Evolutionary conservation across 1,284 basidiomycete genomes (phyloP).

Genomic region (Ustilago tritici): DNA sequence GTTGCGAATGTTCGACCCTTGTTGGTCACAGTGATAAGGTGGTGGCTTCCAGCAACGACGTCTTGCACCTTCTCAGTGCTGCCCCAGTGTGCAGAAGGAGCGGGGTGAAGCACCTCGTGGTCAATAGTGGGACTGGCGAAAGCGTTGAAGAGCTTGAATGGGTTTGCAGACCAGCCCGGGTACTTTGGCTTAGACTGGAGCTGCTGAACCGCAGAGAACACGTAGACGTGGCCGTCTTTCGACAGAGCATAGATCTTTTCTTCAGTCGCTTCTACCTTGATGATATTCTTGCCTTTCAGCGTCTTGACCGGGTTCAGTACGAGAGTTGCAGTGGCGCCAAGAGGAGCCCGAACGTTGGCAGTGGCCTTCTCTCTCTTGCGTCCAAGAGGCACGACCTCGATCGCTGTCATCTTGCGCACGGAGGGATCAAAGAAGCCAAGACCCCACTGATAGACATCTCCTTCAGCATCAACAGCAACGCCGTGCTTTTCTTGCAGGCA

Average conservation of each 20-base stretch:
- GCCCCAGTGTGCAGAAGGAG: constrained; percentile 37
- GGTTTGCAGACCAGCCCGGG: constrained; percentile 50
- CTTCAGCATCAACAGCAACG: constrained; percentile 73
- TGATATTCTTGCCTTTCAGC: constrained; percentile 63
- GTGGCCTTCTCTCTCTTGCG: constrained; percentile 45
- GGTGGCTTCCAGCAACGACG: constrained; percentile 75
- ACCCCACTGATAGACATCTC: constrained; percentile 74
- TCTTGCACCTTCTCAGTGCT: constrained; percentile 55
- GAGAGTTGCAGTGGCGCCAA: constrained; percentile 32
- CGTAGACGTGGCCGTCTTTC: constrained; percentile 64
- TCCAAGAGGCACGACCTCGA: constrained; percentile 58
- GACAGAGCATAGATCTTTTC: constrained; percentile 64
- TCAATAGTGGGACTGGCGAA: constrained; percentile 50
- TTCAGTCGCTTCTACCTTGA: constrained; percentile 61
- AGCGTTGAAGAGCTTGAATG: constrained; percentile 53
- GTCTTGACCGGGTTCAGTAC: constrained; percentile 57
- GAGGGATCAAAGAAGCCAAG: constrained; percentile 66
- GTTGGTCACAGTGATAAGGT: constrained; percentile 86
- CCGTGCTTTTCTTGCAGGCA: constrained; percentile 63
- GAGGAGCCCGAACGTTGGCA: constrained; percentile 50
- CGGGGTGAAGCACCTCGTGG: constrained; percentile 48
- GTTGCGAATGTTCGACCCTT: constrained; percentile 84
- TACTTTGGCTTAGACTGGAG: constrained; percentile 44
- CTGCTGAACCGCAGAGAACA: constrained; percentile 56
- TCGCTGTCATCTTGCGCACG: constrained; percentile 37